phyloP scores from a whole-genome alignment of 2,329 filamentous ascomycete species.

The Stagonosporopsis rhizophila region DNA sequence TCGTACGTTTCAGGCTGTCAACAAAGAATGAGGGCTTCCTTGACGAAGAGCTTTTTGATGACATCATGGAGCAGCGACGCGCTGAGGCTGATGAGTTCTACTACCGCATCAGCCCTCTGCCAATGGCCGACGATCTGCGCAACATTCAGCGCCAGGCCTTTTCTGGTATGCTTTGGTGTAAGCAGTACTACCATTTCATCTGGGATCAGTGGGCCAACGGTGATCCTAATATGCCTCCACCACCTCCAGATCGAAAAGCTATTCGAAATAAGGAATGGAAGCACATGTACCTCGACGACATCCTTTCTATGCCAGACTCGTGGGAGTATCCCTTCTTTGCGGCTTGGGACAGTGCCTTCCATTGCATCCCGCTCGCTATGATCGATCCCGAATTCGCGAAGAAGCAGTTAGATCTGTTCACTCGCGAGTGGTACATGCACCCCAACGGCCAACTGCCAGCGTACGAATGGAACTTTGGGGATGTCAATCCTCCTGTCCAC shows the following conservation, averaged over 20 bases:
- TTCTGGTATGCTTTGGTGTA: constrained; percentile 98
- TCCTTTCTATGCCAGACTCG: constrained; percentile 96
- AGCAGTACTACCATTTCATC: constrained; percentile 95
- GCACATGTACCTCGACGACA: constrained; percentile 93
- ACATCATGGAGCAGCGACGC: constrained; percentile 83
- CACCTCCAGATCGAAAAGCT: constrained; percentile 77
- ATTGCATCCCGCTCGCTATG: constrained; percentile 95
- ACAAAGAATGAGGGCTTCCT: constrained; percentile 77
- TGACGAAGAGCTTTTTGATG: constrained; percentile 91
- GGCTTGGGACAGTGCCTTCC: constrained; percentile 96
- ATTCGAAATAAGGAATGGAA: constrained; percentile 92
- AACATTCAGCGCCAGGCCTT: constrained; percentile 96
- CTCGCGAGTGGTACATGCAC: constrained; percentile 98
- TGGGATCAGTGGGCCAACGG: constrained; percentile 99
- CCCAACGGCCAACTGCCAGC: constrained; percentile 94
- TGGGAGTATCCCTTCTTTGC: constrained; percentile 99
- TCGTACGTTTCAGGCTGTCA: constrained; percentile 90
- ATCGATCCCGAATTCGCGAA: constrained; percentile 98
- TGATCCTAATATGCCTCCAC: constrained; percentile 85
- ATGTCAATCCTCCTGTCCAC: constrained; percentile 95
- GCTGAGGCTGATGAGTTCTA: constrained; percentile 98
- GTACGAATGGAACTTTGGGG: constrained; percentile 97
- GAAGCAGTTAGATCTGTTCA: constrained; percentile 96
- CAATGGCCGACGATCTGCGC: constrained; percentile 90
- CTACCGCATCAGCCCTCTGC: constrained; percentile 88